Evolutionary conservation across 73 alveolate species (phyloP).

Genomic region (Paramecium primaurelia): DNA sequence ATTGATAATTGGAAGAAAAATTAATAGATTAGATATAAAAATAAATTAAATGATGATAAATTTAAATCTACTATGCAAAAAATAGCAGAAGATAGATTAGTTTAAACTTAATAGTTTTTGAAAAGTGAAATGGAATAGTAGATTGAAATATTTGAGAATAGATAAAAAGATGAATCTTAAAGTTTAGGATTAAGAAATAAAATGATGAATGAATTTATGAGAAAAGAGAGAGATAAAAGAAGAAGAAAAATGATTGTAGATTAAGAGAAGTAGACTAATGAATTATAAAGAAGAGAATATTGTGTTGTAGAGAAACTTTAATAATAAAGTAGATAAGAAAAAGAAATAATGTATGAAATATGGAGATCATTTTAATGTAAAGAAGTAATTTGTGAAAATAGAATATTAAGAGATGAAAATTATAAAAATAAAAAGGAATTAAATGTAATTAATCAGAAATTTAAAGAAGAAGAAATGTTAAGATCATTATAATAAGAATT

Average conservation of each 20-base stretch:
- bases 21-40: slow-evolving; percentile 83
- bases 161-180: slow-evolving; percentile 65
- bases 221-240: slow-evolving; percentile 94
- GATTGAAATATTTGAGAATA: slow-evolving; percentile 86
- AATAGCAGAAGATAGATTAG: slow-evolving; percentile 73
- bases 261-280: slow-evolving; percentile 89
- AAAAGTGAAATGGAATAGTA: slow-evolving; percentile 78
- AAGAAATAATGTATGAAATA: slow-evolving; percentile 90
- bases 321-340: slow-evolving; percentile 86
- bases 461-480: slow-evolving; percentile 89
- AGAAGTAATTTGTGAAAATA: slow-evolving; percentile 81
- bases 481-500: slow-evolving; percentile 74
- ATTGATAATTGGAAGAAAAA: slow-evolving; percentile 96
- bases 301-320: slow-evolving; percentile 79
- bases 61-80: slow-evolving; percentile 86
- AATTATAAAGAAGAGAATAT: slow-evolving; percentile 87
- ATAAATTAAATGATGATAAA: slow-evolving; percentile 86
- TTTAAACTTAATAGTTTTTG: slow-evolving; percentile 75
- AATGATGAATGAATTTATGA: slow-evolving; percentile 82
- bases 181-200: slow-evolving; percentile 80
- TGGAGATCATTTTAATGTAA: slow-evolving; percentile 93
- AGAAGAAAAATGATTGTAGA: slow-evolving; percentile 93
- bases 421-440: slow-evolving; percentile 88
- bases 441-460: slow-evolving; percentile 78
- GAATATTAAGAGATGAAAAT: slow-evolving; percentile 91